Conservation (phyloP, 345 rosid genomes). For the Aethionema arabicum region DNA sequence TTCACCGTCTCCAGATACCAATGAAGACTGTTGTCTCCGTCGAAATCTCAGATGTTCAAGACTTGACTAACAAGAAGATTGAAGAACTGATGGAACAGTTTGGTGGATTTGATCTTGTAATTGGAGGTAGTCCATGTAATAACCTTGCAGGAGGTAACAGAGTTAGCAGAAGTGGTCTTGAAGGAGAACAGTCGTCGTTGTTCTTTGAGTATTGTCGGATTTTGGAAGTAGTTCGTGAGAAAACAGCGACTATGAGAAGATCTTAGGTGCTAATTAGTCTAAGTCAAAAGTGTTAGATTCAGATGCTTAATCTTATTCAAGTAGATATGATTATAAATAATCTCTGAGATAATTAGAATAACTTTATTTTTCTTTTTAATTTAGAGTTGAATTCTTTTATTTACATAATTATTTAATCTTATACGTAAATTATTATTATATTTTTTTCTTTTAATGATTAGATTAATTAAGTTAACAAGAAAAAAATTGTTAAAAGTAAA, state of each 20-base stretch:
- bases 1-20: conserved; percentile 66
- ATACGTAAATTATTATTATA: too few species aligned
- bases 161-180: conserved; percentile 69
- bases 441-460: too few species aligned
- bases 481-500: too few species aligned
- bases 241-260: conserved; percentile 19
- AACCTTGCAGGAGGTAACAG: conserved; percentile 90
- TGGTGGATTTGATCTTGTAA: conserved; percentile 83
- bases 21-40: conserved; percentile 74
- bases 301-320: too few species aligned
- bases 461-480: too few species aligned
- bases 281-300: too few species aligned
- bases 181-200: conserved; percentile 73
- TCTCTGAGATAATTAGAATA: too few species aligned
- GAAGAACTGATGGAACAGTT: conserved; percentile 46
- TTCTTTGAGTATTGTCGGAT: conserved; percentile 74
- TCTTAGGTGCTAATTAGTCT: too few species aligned
- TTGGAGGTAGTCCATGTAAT: conserved; percentile 96
- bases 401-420: too few species aligned
- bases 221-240: conserved; percentile 50
- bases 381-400: too few species aligned
- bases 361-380: too few species aligned
- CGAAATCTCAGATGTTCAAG: conserved; percentile 62
- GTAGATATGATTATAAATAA: too few species aligned
- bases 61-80: conserved; percentile 43